phyloP scores from a whole-genome alignment of 2,329 filamentous ascomycete species.

The Uncinocarpus reesii region DNA sequence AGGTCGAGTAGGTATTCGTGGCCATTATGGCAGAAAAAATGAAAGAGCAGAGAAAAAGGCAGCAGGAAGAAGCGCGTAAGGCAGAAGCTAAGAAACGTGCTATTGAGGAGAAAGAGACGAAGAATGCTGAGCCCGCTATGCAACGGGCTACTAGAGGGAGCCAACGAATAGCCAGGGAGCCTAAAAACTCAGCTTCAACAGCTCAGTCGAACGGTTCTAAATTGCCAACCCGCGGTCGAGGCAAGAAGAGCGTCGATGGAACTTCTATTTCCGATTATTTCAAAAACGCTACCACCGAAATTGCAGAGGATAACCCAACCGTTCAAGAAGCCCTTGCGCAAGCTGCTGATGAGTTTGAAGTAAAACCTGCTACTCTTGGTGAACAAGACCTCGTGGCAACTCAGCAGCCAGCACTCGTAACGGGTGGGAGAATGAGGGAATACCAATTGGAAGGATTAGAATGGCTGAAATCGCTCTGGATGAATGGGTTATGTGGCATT shows the following conservation, averaged over 20 bases:
- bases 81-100: constrained; percentile 29
- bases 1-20: constrained; percentile 34
- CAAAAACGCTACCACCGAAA: constrained; percentile 48
- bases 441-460: constrained; percentile 92
- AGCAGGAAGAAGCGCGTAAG: constrained; percentile 35
- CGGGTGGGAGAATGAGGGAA: constrained; percentile 79
- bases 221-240: constrained; percentile 22
- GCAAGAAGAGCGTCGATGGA: constrained; percentile 23
- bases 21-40: constrained; percentile 43
- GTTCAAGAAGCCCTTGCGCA: constrained; percentile 50
- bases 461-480: constrained; percentile 74
- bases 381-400: constrained; percentile 63
- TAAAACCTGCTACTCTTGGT: constrained; percentile 51
- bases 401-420: constrained; percentile 72
- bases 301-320: constrained; percentile 43
- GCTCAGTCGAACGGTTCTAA: constrained; percentile 8
- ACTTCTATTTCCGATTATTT: constrained; percentile 51
- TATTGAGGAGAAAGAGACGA: constrained; percentile 21
- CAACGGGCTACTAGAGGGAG: constrained; percentile 29
- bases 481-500: constrained; percentile 87
- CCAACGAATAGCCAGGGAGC: constrained; percentile 18
- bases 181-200: constrained; percentile 2
- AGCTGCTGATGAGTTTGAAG: constrained; percentile 47
- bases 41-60: constrained; percentile 36
- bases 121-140: constrained; percentile 14